Base-by-base conservation (phyloP, 164 flowering plant genomes). In the Vitis riparia region DNA sequence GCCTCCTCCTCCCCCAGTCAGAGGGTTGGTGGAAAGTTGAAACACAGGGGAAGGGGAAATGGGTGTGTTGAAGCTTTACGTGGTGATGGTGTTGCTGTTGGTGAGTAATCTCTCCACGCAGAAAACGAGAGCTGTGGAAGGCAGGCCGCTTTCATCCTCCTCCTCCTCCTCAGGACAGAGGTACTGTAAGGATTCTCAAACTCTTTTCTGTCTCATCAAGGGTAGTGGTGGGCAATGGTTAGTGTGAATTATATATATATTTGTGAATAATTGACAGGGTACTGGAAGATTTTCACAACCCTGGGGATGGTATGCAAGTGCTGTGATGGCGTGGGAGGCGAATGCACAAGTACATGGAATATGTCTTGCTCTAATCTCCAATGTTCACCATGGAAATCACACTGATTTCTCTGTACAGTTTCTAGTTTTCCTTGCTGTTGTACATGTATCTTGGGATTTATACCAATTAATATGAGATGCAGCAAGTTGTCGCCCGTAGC, bases 381-480 rank as follows among this genome's bases (percentile, higher is more conserved):
- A 48, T 86, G 89, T 29, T 63, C 60, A 13, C 84, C 89, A 1
- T 86, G 89, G 89, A 86, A 80, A 72, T 69, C 49, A 49, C 8
- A 32, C 10, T 63, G 51, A 62, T 44, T 5, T 62, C 51, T 48
- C n/a, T 44, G 9, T 61, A 37, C 44, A 73, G 71, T 55, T 23
- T 9, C 37, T 63, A 3, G 47, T 8, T 48, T 63, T n/a, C 15
- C 9, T 9, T 23, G 10, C 14, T 32, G 61, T 30, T 30, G 50
- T 27, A n/a, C 60, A 66, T 27, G 60, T 12, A 9, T 32, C 30
- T 37, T 37, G 44, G 44, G 44, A 37, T 6, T 37, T 37, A 37
- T 37, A 37, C 7, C 44, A 0, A 37, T 37, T 6, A 37, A 37
- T 37, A 37, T 37, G 44, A 37, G 44, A 37, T 37, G 44, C 44